Base-by-base conservation (phyloP, 2,329 filamentous ascomycete species). In the Elsinoe arachidis region DNA sequence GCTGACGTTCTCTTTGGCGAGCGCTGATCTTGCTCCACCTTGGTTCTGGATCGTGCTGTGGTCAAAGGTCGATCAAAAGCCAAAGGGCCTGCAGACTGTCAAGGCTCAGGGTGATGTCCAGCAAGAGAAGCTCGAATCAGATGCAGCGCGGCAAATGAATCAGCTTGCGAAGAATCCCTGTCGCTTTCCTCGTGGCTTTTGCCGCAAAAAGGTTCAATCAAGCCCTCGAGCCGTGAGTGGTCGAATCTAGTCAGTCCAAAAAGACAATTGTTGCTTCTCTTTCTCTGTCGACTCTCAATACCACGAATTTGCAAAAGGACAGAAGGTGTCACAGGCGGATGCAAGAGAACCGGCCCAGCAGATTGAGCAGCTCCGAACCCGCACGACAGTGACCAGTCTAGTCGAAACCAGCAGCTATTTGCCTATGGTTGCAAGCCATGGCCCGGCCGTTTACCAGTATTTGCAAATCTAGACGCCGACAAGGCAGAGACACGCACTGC, bases 391-490 rank as follows among this genome's bases (percentile, higher is more conserved):
- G 35, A 21, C 23, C 41, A 26, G 23, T 26, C 38, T 56, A 23
- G n/a, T 35, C 39, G 21, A 39, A 35, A 47, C 39, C 30, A 43
- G 54, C 54, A 56, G 54, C 54, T 56, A 56, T 56, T 56, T 56
- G 54, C 54, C 54, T 35, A 47, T 56, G 54, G 54, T 56, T 56
- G 54, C 54, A 47, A 56, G 54, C 54, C 54, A 56, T 56, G 17
- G 54, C 54, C 39, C 39, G 54, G 19, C 54, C 54, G 54, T 56
- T 56, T 26, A 30, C 54, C 54, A 56, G 54, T 56, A 56, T 46
- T 56, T 47, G 54, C 37, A 43, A 56, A 56, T 56, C 54, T 56
- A 56, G 54, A 56, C 54, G 39, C 54, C 39, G 41, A 56, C 39
- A 38, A 43, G 54, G 39, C 53, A 55, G 39, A 46, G 37, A 43